Percentiles rank a stretch among this genome's conserved stretches.
Evolutionary conservation across 345 rosid genomes (phyloP).

Genomic region (Cardamine chenopodiifolia): DNA sequence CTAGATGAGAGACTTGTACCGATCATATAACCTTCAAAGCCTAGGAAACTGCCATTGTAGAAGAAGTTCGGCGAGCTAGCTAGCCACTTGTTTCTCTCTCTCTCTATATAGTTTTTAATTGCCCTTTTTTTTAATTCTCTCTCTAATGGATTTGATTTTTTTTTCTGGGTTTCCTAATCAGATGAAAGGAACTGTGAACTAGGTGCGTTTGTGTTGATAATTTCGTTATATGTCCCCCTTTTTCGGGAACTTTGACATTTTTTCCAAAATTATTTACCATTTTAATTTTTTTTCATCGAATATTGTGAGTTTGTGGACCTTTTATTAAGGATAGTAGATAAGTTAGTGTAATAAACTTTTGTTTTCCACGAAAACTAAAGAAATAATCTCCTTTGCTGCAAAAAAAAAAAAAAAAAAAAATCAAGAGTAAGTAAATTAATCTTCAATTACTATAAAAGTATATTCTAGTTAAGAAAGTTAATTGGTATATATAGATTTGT

Average conservation of each 20-base stretch:
- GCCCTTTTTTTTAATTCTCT: conserved; percentile 11
- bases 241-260: conserved; percentile 12
- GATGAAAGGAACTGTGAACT: conserved; percentile 2
- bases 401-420: neutral
- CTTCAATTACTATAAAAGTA: neutral
- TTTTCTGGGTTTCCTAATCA: conserved; percentile 4
- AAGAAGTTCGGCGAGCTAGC: conserved; percentile 36
- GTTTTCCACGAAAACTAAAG: too few relatives aligned
- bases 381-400: neutral
- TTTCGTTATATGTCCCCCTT: conserved; percentile 21
- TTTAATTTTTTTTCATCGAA: neutral
- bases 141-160: conserved; percentile 41
- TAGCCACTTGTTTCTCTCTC: conserved; percentile 41
- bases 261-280: neutral
- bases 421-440: neutral
- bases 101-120: conserved; percentile 14
- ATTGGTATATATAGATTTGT: neutral
- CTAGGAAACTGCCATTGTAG: conserved; percentile 58
- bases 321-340: neutral
- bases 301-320: neutral
- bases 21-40: conserved; percentile 45
- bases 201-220: conserved; percentile 40
- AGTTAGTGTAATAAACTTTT: too few relatives aligned
- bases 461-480: too few relatives aligned
- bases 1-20: conserved; percentile 6